These are phyloP conservation scores for Metschnikowia noctiluminum DNA, from an alignment of 805 yeast species.

Conservation along the genomic window DNA sequence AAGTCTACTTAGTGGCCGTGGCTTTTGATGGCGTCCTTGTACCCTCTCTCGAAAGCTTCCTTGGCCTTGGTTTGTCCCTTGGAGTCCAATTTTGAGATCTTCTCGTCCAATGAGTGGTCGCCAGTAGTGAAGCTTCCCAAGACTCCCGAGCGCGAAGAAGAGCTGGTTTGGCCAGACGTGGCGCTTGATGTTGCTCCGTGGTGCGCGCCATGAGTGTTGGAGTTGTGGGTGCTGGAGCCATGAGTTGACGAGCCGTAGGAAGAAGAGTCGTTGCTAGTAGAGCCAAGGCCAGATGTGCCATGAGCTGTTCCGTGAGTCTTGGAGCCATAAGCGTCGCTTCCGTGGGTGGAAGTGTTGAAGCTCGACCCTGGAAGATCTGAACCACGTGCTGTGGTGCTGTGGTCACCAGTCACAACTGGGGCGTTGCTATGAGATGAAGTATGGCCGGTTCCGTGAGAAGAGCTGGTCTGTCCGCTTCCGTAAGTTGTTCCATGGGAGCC, in stretches of 20 bases:
- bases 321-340: background rate
- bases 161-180: slow-evolving; percentile 6
- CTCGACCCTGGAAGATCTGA: too few species aligned
- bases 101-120: slow-evolving; percentile 32
- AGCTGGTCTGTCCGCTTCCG: background rate
- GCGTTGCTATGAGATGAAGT: too few species aligned
- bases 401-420: too few species aligned
- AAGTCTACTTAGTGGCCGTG: slow-evolving; percentile 1
- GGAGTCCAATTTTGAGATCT: slow-evolving; percentile 33
- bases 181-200: slow-evolving; percentile 3
- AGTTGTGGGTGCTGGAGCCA: background rate
- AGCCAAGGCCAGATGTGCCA: background rate
- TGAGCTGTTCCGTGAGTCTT: slow-evolving; percentile 1
- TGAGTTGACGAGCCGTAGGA: background rate
- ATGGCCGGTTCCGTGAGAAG: too few species aligned
- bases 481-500: background rate
- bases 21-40: slow-evolving; percentile 29
- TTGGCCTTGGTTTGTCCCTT: slow-evolving; percentile 36
- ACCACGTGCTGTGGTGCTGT: too few species aligned
- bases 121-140: slow-evolving; percentile 31
- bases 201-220: background rate
- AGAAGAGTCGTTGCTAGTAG: background rate
- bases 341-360: background rate
- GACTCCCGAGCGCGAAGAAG: slow-evolving; percentile 1
- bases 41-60: slow-evolving; percentile 39